Evolutionary conservation across 2,329 filamentous ascomycete species (phyloP), one percentile per base, ranked within the genome.

Genomic region (Magnaporthales sp.): DNA sequence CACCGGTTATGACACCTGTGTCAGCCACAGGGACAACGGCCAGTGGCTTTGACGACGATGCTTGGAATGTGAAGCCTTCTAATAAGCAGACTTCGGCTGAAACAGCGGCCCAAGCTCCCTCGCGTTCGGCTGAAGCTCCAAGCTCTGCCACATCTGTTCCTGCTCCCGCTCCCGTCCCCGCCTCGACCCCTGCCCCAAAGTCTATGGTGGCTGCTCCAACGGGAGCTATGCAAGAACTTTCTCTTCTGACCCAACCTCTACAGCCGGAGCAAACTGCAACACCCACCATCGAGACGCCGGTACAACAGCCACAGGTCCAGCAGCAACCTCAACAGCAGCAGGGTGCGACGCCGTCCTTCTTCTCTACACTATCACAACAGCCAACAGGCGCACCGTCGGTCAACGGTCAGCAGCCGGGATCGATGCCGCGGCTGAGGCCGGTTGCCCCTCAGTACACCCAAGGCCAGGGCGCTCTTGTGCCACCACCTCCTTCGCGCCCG

Each of bases 41-140:
- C 72, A 68, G 76, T 73, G 92, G 92, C 2, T 98, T 98, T 73
- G 95, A 99, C 65, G 95, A 98, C 74, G 92, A 98, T 80, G 95
- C 95, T 9, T 99, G 95, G 95, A 92, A 96, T 73, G 90, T 97
- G 64, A 97, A 97, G 79, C 91, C 92, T 22, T 86, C 90, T 15
- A 90, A 88, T 74, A 85, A 88, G 64, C 71, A 67, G 64, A 61
- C 70, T 2, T 68, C 73, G 5, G 71, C 72, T 58, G 38, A 54
- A 30, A 51, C 51, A 27, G 63, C 38, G 46, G 46, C 63, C 63
- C 27, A 46, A 31, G 32, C 61, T 29, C 60, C 66, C 31, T 27
- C 56, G 24, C 32, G 31, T 56, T 32, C 58, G 32, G 66, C 73
- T 64, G 70, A 73, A 70, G 69, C 77, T 64, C 67, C 76, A 70